Evolutionary conservation across 1,139 yeast genomes (phyloP), one percentile per base, ranked within the genome.

Genomic region (Yamadazyma kanchanaburiensis): DNA sequence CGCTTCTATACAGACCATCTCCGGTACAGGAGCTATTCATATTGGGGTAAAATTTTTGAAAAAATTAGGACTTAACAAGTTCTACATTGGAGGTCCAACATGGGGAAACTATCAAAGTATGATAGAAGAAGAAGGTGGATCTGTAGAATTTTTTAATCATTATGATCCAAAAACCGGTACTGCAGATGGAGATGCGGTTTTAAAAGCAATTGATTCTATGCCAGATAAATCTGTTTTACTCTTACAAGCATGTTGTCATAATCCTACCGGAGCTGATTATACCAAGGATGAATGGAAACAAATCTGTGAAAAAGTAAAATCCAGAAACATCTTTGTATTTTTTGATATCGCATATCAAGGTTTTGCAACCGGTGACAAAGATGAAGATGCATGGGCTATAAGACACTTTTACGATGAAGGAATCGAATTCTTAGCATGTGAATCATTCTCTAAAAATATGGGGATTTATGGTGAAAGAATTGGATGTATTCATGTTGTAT

Each of bases 341-440:
- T 74, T 89, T 40, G 97, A 89, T 64, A 77, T 84, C 68, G 97
- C 97, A 3, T 89, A 89, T 65, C 96, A 87, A 56, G 97, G 97
- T 6, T 84, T 89, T 53, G 84, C 94, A 28, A 73, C 89, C 6
- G 73, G 73, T 22, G 50, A 55, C 48, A 50, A 52, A 35, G 58
- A 54, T 24, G 33, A 37, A 19, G 64, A 58, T 40, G 56, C 60
- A 4, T 57, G 58, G 54, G 49, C 58, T 4, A 40, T 58, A 5
- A 40, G 60, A 31, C 39, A 50, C 27, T 51, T 56, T 25, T 53
- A 48, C 28, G 39, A 44, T 3, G 38, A 42, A 22, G 42, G 46
- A 9, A 23, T 56, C 21, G 63, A 58, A 34, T 53, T 58, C 29
- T 30, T 56, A 11, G 70, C 59, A n/a, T 60, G 67, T 38, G 66